Conservation (phyloP, 345 rosid species). For the Heritiera fomes region DNA sequence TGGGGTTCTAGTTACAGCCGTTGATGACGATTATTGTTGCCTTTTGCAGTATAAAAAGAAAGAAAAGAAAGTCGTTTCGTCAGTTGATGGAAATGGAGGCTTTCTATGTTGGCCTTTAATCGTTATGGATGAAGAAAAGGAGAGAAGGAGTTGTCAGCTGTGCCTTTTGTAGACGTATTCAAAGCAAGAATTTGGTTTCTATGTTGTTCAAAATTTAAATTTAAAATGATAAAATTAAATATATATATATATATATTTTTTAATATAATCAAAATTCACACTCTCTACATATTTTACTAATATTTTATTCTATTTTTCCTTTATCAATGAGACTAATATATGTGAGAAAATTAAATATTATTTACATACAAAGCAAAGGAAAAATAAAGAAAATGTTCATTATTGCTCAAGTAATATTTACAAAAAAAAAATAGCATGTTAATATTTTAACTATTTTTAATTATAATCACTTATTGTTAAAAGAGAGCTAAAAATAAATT, state of each 20-base stretch:
- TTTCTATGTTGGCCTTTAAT: not conserved
- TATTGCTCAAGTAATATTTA: too few relatives aligned
- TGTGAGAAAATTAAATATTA: too few relatives aligned
- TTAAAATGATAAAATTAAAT: not conserved
- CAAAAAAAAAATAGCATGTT: too few relatives aligned
- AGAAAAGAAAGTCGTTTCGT: not conserved
- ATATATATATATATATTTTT: too few relatives aligned
- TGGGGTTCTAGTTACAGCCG: not conserved
- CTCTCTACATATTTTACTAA: too few relatives aligned
- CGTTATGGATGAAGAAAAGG: not conserved
- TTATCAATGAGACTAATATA: too few relatives aligned
- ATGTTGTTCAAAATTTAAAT: not conserved
- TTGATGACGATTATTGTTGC: not conserved
- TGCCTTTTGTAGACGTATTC: not conserved
- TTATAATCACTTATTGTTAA: too few relatives aligned
- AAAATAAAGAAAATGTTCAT: too few relatives aligned
- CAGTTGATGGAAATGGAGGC: slow-evolving; percentile 4
- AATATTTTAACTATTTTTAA: too few relatives aligned
- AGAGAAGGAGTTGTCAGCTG: not conserved
- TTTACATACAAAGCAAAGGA: too few relatives aligned
- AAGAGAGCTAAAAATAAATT: too few relatives aligned
- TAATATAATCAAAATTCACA: not conserved
- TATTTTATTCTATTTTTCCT: too few relatives aligned
- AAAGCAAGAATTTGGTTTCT: not conserved
- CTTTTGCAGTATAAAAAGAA: not conserved